phyloP scores from a whole-genome alignment of 1,284 basidiomycete genomes.

The Meripilus lineatus region DNA sequence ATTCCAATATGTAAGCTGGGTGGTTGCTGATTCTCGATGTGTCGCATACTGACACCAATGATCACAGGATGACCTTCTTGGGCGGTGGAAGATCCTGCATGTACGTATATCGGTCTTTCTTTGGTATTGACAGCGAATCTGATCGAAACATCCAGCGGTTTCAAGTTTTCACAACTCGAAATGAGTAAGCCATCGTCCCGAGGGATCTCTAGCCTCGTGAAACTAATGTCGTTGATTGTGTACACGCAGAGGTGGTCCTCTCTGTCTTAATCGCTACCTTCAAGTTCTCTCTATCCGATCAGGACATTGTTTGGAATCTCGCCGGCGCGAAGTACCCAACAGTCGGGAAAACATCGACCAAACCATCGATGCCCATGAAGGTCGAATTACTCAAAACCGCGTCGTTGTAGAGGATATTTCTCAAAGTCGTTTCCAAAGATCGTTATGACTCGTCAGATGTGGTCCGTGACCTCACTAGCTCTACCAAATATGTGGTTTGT shows the following conservation, averaged over 20 bases:
- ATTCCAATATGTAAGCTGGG: constrained; percentile 11
- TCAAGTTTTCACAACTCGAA: constrained; percentile 14
- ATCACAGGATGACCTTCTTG: constrained; percentile 11
- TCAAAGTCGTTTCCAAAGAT: no score
- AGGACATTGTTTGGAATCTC: constrained; percentile 11
- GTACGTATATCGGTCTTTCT: constrained; percentile 5
- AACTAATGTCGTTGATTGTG: neutral
- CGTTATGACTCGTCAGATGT: no score
- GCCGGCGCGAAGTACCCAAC: constrained; percentile 12
- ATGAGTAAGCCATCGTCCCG: constrained; percentile 7
- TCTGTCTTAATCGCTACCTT: constrained; percentile 10
- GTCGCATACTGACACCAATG: neutral
- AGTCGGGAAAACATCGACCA: constrained; percentile 1
- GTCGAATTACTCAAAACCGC: no score
- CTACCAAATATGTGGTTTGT: no score
- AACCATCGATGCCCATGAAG: neutral
- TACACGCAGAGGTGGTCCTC: constrained; percentile 14
- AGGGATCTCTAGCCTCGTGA: no score
- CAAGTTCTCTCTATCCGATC: constrained; percentile 5
- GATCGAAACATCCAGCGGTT: constrained; percentile 3
- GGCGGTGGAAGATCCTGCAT: constrained; percentile 12
- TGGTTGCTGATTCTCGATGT: neutral
- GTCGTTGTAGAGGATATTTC: no score
- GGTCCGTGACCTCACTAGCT: no score
- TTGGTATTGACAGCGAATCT: neutral